A percentile compares a stretch with the other conserved stretches of the same genome.
Conservation (phyloP, 2,329 filamentous ascomycete species). For the Talaromyces islandicus region DNA sequence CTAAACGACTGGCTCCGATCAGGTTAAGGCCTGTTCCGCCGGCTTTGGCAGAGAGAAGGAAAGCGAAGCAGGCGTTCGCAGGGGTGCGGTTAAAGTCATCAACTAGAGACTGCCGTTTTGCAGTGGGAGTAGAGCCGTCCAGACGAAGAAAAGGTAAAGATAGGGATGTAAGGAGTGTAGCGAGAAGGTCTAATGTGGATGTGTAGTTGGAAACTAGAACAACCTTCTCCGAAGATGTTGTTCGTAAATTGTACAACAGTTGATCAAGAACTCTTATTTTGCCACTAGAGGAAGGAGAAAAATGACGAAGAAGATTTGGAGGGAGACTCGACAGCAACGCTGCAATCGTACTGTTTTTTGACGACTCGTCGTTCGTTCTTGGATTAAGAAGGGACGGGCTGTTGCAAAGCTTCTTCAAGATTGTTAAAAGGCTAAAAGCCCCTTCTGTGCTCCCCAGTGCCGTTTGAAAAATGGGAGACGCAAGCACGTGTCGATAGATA, state of each 20-base stretch:
- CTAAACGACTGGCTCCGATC: conserved; percentile 62
- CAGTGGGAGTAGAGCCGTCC: conserved; percentile 59
- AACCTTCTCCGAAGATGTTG: conserved; percentile 61
- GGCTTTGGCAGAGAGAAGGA: conserved; percentile 66
- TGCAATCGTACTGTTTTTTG: conserved; percentile 42
- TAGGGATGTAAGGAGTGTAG: conserved; percentile 54
- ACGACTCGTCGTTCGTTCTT: conserved; percentile 41
- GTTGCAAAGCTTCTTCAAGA: conserved; percentile 70
- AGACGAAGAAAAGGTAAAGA: conserved; percentile 61
- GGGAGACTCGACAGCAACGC: conserved; percentile 51
- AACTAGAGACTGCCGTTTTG: conserved; percentile 62
- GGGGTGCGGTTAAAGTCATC: conserved; percentile 62
- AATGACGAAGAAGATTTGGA: conserved; percentile 46
- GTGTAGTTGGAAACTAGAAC: conserved; percentile 74
- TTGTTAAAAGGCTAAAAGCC: conserved; percentile 63
- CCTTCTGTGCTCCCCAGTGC: conserved; percentile 58
- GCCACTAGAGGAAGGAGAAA: conserved; percentile 53
- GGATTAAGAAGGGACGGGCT: conserved; percentile 57
- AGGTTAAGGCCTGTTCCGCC: conserved; percentile 66
- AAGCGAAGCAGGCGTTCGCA: conserved; percentile 56
- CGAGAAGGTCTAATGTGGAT: conserved; percentile 62
- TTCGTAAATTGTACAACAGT: conserved; percentile 56
- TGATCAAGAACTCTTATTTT: conserved; percentile 64
- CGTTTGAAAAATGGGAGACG: conserved; percentile 57
- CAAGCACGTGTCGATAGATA: conserved; percentile 59